Evolutionary conservation across 495 filamentous ascomycete species (phyloP).

Genomic region (Xylaria nigripes): DNA sequence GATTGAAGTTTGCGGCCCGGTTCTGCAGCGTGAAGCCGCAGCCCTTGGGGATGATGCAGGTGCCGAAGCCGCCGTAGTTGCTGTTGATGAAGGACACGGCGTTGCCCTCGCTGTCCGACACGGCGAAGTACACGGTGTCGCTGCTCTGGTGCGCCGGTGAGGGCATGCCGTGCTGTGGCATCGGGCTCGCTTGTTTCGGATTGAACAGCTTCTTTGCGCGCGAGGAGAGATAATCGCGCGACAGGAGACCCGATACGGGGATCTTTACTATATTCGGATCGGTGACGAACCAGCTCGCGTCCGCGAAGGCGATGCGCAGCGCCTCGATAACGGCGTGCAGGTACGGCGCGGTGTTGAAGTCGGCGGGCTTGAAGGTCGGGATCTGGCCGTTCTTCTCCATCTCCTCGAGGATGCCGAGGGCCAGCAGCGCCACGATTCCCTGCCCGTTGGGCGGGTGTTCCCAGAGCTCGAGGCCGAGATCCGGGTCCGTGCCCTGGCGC

Average conservation of each 20-base stretch:
- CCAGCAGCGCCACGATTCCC: conserved; percentile 90
- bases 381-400: conserved; percentile 68
- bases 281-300: conserved; percentile 80
- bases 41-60: conserved; percentile 67
- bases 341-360: conserved; percentile 74
- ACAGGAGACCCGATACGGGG: conserved; percentile 57
- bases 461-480: conserved; percentile 64
- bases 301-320: conserved; percentile 87
- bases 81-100: conserved; percentile 95
- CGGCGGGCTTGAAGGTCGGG: conserved; percentile 52
- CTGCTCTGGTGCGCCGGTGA: conserved; percentile 51
- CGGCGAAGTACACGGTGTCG: conserved; percentile 92
- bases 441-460: conserved; percentile 98
- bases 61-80: conserved; percentile 88
- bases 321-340: conserved; percentile 85
- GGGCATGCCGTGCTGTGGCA: conserved; percentile 44
- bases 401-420: conserved; percentile 80
- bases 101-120: conserved; percentile 73
- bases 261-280: conserved; percentile 65
- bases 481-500: conserved; percentile 6
- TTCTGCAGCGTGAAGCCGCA: conserved; percentile 94
- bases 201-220: conserved; percentile 33
- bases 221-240: conserved; percentile 31
- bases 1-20: conserved; percentile 76
- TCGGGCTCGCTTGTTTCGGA: conserved; percentile 15